Conservation (phyloP, 2,329 filamentous ascomycete species). For the Calonectria honghensis region DNA sequence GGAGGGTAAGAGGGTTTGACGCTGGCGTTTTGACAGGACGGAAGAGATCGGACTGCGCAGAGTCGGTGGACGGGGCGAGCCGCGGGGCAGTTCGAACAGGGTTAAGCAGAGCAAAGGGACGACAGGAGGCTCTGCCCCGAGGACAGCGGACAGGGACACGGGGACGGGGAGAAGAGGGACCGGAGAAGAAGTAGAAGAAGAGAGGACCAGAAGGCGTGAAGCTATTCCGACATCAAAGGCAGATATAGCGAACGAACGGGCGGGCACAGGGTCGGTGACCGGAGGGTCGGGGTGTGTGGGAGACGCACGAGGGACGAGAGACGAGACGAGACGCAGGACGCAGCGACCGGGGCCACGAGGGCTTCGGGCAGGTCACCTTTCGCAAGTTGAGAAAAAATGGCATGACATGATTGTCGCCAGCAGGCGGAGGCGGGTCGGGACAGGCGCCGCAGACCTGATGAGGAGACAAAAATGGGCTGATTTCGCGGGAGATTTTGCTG, state of each 20-base stretch:
- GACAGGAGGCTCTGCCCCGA: conserved; percentile 32
- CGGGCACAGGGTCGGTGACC: conserved; percentile 39
- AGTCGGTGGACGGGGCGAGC: conserved; percentile 37
- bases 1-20: conserved; percentile 9
- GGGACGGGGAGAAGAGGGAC: conserved; percentile 39
- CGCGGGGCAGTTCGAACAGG: conserved; percentile 36
- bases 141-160: conserved; percentile 36
- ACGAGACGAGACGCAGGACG: conserved; percentile 48
- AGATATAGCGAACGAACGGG: conserved; percentile 52
- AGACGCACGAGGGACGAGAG: conserved; percentile 30
- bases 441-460: conserved; percentile 55
- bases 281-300: conserved; percentile 33
- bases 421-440: conserved; percentile 56
- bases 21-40: conserved; percentile 31
- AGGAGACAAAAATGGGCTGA: conserved; percentile 62
- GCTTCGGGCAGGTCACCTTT: conserved; percentile 47
- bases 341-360: conserved; percentile 48
- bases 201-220: conserved; percentile 47
- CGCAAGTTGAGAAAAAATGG: conserved; percentile 55
- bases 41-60: conserved; percentile 29
- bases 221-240: conserved; percentile 55
- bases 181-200: conserved; percentile 40
- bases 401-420: conserved; percentile 60
- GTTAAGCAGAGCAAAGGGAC: conserved; percentile 37
- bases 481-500: conserved; percentile 58